A percentile compares a stretch with the other conserved stretches of the same genome.
These are phyloP conservation scores for Flaveria linearis DNA, from an alignment of 129 eudicot genomes.

Conservation along the genomic window DNA sequence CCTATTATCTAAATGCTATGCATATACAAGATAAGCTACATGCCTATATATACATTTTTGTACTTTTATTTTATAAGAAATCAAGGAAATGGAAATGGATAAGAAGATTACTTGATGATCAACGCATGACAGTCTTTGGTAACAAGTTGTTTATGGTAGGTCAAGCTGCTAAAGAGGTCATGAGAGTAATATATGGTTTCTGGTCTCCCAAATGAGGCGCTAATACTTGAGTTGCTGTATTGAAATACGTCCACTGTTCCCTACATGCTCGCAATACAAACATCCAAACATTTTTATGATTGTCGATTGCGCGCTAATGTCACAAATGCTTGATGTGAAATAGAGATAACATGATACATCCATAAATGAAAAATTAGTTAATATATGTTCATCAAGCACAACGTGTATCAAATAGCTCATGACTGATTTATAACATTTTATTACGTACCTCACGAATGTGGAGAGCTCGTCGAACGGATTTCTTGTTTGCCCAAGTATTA, in stretches of 20 bases:
- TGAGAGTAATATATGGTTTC: slow-evolving; percentile 30
- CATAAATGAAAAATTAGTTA: background rate
- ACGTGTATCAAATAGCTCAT: background rate
- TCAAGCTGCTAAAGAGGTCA: slow-evolving; percentile 33
- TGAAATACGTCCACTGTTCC: slow-evolving; percentile 28
- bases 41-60: too few species aligned
- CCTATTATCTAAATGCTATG: too few species aligned
- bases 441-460: slow-evolving; percentile 48
- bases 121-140: slow-evolving; percentile 29
- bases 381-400: too few species aligned
- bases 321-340: background rate
- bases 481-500: slow-evolving; percentile 42
- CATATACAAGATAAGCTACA: too few species aligned
- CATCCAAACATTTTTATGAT: background rate
- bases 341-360: background rate
- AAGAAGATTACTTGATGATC: slow-evolving; percentile 36
- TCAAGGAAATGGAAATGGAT: too few species aligned
- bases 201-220: slow-evolving; percentile 17
- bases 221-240: slow-evolving; percentile 18
- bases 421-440: background rate
- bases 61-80: too few species aligned
- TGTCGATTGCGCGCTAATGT: background rate
- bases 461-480: slow-evolving; percentile 46
- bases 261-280: slow-evolving; percentile 19
- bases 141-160: slow-evolving; percentile 19